Conservation (phyloP, 768 basidiomycete genomes). For the Hericium rajendrae region DNA sequence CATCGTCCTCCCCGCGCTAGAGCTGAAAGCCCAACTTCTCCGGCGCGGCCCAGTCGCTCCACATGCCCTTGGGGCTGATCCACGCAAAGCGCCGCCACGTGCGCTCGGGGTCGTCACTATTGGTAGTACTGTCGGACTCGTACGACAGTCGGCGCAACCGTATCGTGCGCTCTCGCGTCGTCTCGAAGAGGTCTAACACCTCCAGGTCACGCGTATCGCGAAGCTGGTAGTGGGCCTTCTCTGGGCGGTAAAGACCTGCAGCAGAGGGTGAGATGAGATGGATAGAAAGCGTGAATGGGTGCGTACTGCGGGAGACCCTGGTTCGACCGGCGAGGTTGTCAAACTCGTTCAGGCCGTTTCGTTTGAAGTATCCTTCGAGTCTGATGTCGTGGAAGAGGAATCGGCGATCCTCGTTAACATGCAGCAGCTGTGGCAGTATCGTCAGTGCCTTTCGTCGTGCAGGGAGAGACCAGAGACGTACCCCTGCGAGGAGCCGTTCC, state of each 20-base stretch:
- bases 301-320: neutral
- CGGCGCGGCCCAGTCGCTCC: slow-evolving; percentile 8
- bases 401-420: slow-evolving; percentile 9
- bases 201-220: neutral
- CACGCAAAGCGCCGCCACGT: slow-evolving; percentile 15
- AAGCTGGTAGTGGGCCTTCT: slow-evolving; percentile 11
- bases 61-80: slow-evolving; percentile 13
- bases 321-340: slow-evolving; percentile 9
- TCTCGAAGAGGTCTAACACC: slow-evolving; percentile 8
- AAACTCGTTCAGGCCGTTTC: slow-evolving; percentile 9
- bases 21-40: no score
- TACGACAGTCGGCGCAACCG: neutral
- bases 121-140: neutral
- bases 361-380: slow-evolving; percentile 10
- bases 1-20: no score
- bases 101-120: slow-evolving; percentile 1
- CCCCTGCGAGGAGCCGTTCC: slow-evolving; percentile 9
- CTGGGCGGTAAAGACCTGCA: slow-evolving; percentile 11
- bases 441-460: neutral
- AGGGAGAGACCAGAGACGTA: neutral
- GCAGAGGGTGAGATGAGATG: neutral
- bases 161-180: slow-evolving; percentile 5
- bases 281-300: no score
- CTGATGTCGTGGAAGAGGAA: slow-evolving; percentile 11
- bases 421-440: slow-evolving; percentile 1